Percentiles rank a stretch among this genome's conserved stretches.
phyloP scores from a whole-genome alignment of 495 filamentous ascomycete species.

The Neurospora sp. region DNA sequence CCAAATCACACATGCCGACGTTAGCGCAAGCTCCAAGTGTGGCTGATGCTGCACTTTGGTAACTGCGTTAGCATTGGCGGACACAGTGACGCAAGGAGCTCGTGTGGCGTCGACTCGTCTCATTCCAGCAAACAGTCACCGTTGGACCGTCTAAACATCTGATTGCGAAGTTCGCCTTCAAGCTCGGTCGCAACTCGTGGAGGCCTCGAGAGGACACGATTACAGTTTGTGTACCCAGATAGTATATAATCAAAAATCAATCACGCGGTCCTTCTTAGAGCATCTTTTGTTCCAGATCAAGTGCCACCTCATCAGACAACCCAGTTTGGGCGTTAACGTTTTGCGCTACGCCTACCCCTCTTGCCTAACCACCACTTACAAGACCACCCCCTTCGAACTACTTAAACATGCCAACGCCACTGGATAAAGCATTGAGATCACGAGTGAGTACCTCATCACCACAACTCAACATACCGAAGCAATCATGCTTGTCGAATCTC shows the following conservation, averaged over 20 bases:
- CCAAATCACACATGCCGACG: neutral
- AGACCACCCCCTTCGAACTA: neutral
- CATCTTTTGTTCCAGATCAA: neutral
- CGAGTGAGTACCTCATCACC: conserved; percentile 42
- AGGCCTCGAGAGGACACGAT: neutral
- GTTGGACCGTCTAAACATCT: neutral
- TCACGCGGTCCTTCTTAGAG: neutral
- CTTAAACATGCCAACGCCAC: conserved; percentile 55
- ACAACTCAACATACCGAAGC: conserved; percentile 7
- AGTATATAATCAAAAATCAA: neutral
- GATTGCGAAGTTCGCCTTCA: neutral
- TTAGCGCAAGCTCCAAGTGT: neutral
- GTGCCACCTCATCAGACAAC: neutral
- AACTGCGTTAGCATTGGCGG: conserved; percentile 3
- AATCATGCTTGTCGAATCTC: neutral
- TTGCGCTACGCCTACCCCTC: neutral
- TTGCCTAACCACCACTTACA: neutral
- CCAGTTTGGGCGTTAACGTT: neutral
- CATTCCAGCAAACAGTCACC: neutral
- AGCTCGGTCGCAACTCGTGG: neutral
- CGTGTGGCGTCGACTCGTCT: neutral
- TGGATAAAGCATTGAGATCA: conserved; percentile 71
- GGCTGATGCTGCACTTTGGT: conserved; percentile 3
- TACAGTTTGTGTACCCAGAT: neutral
- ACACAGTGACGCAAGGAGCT: neutral